Evolutionary conservation across 495 filamentous ascomycete genomes (phyloP).

Genomic region (Hyaloscypha hepaticicola): DNA sequence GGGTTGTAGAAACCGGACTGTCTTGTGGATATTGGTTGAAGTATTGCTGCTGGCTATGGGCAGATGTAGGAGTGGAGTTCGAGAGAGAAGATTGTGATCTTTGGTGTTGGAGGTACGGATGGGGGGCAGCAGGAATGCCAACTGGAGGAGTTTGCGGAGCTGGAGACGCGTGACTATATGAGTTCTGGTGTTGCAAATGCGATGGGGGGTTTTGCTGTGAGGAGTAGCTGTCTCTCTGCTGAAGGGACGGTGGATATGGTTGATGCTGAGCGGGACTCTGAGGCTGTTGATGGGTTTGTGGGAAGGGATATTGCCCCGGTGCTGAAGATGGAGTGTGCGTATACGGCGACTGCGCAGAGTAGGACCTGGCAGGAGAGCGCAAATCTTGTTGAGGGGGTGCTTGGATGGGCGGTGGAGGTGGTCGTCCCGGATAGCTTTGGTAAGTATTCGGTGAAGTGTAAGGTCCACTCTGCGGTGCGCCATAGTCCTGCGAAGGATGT

Average conservation of each 20-base stretch:
- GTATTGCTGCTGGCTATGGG: conserved; percentile 49
- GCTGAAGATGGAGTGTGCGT: conserved; percentile 38
- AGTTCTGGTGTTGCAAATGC: conserved; percentile 43
- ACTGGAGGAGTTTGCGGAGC: conserved; percentile 53
- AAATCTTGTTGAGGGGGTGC: conserved; percentile 45
- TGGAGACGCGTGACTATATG: conserved; percentile 33
- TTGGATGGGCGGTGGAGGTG: conserved; percentile 50
- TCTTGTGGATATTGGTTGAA: conserved; percentile 50
- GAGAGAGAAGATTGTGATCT: conserved; percentile 50
- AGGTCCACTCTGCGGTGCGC: conserved; percentile 30
- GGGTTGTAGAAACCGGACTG: conserved; percentile 50
- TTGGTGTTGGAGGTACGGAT: conserved; percentile 42
- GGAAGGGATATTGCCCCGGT: conserved; percentile 52
- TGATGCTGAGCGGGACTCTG: conserved; percentile 46
- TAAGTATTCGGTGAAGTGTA: conserved; percentile 40
- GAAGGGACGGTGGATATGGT: conserved; percentile 33
- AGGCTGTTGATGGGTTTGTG: conserved; percentile 39
- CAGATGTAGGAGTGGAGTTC: conserved; percentile 56
- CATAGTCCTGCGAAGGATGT: conserved; percentile 42
- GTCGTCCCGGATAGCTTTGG: conserved; percentile 45
- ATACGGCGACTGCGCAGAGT: conserved; percentile 53
- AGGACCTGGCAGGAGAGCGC: conserved; percentile 47
- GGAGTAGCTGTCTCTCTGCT: conserved; percentile 43
- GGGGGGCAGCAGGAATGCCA: conserved; percentile 43
- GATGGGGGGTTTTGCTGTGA: conserved; percentile 35